Conservation (phyloP, 1,284 basidiomycete species). For the Ustilago sp. region DNA sequence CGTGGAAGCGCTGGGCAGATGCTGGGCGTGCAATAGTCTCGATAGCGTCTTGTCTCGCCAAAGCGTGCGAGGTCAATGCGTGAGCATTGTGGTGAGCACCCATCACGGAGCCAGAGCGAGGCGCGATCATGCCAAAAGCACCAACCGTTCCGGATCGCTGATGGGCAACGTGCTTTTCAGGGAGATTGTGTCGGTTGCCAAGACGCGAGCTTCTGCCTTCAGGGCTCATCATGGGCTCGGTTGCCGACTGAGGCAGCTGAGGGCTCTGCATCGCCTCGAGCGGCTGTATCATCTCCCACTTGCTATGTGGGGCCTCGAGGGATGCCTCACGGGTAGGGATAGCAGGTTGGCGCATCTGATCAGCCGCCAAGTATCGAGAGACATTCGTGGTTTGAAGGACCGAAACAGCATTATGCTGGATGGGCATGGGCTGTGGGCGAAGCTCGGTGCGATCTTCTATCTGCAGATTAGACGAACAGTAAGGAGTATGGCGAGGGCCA, state of each 20-base stretch:
- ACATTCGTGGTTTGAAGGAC: slow-evolving; percentile 9
- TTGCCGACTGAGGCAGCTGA: slow-evolving; percentile 1
- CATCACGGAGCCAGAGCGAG: slow-evolving; percentile 29
- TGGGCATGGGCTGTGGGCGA: slow-evolving; percentile 22
- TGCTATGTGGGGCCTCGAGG: slow-evolving; percentile 18
- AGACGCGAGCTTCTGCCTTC: slow-evolving; percentile 50
- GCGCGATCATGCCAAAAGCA: slow-evolving; percentile 27
- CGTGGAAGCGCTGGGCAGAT: slow-evolving; percentile 40
- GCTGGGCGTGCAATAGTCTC: slow-evolving; percentile 39
- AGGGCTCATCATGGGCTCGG: neutral
- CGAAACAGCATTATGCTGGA: slow-evolving; percentile 4
- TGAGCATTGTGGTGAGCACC: slow-evolving; percentile 20
- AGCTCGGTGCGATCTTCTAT: slow-evolving; percentile 48
- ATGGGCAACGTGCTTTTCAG: slow-evolving; percentile 18
- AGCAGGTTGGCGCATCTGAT: slow-evolving; percentile 4
- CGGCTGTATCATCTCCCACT: slow-evolving; percentile 24
- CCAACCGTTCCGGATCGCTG: slow-evolving; percentile 39
- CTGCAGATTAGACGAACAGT: slow-evolving; percentile 54
- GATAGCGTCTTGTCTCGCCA: slow-evolving; percentile 30
- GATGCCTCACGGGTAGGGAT: slow-evolving; percentile 10
- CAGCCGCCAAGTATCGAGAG: slow-evolving; percentile 4
- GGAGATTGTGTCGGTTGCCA: slow-evolving; percentile 22
- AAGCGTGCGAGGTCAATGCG: slow-evolving; percentile 30
- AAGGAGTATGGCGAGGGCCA: slow-evolving; percentile 22
- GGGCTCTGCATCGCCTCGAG: slow-evolving; percentile 15